Base-by-base conservation (phyloP, 225 moss, liverwort and hornwort genomes). In the Polytrichum formosum region DNA sequence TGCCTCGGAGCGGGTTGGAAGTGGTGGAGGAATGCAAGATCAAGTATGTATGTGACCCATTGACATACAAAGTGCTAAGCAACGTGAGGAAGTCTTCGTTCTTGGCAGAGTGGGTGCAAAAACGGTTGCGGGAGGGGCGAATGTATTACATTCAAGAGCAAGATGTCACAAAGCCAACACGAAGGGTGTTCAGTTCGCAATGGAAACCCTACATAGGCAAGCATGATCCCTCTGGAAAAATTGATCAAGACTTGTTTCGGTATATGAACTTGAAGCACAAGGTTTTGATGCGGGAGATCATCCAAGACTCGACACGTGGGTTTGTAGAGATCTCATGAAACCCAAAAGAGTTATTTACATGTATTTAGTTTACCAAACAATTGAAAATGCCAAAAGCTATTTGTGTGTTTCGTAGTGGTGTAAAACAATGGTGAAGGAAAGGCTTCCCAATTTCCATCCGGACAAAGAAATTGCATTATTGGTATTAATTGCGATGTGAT, bases 21-120 rank as follows among this genome's bases (percentile, higher is more conserved):
- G 55, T 83, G 10, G 68, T 83, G 22, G 74, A 83, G 71, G 83
- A 83, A 58, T 64, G 53, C 5, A 83, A 76, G 64, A 74, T 77
- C 64, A 83, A 83, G 13, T 79, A 83, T 0, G 30, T 26, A 0
- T 83, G 79, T 61, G 83, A 77, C 59, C 29, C 63, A 21, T 71
- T 77, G 55, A 74, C 60, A 1, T 53, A 74, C 17, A 83, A 79
- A 20, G 22, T 83, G 16, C 7, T 79, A 0, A 67, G 59, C 0
- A 79, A 76, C 29, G 79, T 74, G 2, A 79, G 74, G 61, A 79
- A 19, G 70, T 35, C 70, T 28, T 79, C 76, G 0, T 35, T 74
- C 8, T 35, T 83, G 7, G 70, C 71, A 54, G 71, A 79, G 67
- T 83, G 79, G 83, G 76, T 83, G 0, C 67, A 79, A 0, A 83